Evolutionary conservation across 2,329 filamentous ascomycete species (phyloP).

Genomic region (Falciphora oryzae): DNA sequence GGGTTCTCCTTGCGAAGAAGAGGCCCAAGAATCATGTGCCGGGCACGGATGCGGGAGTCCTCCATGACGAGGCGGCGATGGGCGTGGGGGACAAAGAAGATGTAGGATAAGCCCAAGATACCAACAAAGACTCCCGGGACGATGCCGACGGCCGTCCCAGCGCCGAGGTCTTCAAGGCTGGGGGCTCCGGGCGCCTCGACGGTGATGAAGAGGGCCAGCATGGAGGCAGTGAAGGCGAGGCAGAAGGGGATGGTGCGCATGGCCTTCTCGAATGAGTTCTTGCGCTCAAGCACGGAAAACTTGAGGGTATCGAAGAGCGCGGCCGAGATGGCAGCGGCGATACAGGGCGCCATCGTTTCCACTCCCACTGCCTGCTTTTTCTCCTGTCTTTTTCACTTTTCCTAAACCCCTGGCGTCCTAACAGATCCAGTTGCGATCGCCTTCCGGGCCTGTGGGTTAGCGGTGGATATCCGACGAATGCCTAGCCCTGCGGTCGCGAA

Average conservation of each 20-base stretch:
- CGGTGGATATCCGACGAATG: neutral
- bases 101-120: neutral
- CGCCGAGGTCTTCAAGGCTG: constrained; percentile 8
- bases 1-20: constrained; percentile 1
- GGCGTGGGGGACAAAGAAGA: constrained; percentile 8
- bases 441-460: neutral
- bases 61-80: constrained; percentile 7
- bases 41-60: constrained; percentile 3
- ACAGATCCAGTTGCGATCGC: neutral
- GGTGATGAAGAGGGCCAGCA: constrained; percentile 7
- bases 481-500: neutral
- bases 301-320: constrained; percentile 1
- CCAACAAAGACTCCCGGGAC: constrained; percentile 2
- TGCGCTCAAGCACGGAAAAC: constrained; percentile 2
- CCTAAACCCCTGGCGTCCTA: neutral
- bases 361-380: neutral
- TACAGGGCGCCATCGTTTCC: neutral
- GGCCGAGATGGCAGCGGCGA: neutral
- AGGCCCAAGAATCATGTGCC: constrained; percentile 5
- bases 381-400: neutral
- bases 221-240: constrained; percentile 5
- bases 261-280: neutral
- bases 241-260: constrained; percentile 3
- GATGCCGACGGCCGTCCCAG: neutral
- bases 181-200: constrained; percentile 3